A percentile compares a stretch with the other conserved stretches of the same genome.
phyloP scores from a whole-genome alignment of 805 yeast genomes.

The Kodamaea kakaduensis region DNA sequence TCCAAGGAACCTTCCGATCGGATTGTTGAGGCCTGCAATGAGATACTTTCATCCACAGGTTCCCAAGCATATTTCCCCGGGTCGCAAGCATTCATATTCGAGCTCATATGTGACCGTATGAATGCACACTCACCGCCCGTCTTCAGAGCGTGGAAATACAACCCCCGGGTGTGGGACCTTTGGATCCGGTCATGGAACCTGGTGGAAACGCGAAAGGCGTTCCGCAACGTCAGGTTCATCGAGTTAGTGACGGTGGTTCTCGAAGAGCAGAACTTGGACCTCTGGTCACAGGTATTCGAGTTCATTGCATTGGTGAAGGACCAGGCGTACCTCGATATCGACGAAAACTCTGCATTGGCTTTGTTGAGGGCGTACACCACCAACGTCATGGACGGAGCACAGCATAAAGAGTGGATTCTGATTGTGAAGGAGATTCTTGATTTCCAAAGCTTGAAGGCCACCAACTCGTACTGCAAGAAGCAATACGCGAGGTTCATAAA shows the following conservation, averaged over 20 bases:
- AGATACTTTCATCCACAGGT: conserved; percentile 29
- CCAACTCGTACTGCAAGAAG: conserved; percentile 26
- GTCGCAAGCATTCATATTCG: conserved; percentile 50
- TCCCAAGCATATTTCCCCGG: conserved; percentile 47
- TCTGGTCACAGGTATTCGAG: conserved; percentile 17
- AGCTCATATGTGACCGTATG: conserved; percentile 57
- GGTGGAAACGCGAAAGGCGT: conserved; percentile 17
- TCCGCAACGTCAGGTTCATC: conserved; percentile 32
- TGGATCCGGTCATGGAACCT: conserved; percentile 39
- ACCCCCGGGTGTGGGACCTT: conserved; percentile 47
- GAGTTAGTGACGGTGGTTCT: conserved; percentile 14
- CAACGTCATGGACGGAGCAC: conserved; percentile 4
- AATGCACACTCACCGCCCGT: conserved; percentile 42
- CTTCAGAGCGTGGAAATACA: conserved; percentile 42
- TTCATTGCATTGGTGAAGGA: conserved; percentile 18
- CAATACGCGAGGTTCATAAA: conserved; percentile 22
- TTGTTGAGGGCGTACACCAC: conserved; percentile 17
- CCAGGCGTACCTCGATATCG: conserved; percentile 29
- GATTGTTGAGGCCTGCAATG: conserved; percentile 32
- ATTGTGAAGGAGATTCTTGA: conserved; percentile 21
- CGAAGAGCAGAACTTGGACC: conserved; percentile 6
- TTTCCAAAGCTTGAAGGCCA: conserved; percentile 21
- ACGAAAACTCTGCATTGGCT: conserved; percentile 26
- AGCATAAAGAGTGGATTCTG: conserved; percentile 21
- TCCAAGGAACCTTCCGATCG: conserved; percentile 46